phyloP scores from a whole-genome alignment of 768 basidiomycete genomes.

The Tephrocybe rancida region DNA sequence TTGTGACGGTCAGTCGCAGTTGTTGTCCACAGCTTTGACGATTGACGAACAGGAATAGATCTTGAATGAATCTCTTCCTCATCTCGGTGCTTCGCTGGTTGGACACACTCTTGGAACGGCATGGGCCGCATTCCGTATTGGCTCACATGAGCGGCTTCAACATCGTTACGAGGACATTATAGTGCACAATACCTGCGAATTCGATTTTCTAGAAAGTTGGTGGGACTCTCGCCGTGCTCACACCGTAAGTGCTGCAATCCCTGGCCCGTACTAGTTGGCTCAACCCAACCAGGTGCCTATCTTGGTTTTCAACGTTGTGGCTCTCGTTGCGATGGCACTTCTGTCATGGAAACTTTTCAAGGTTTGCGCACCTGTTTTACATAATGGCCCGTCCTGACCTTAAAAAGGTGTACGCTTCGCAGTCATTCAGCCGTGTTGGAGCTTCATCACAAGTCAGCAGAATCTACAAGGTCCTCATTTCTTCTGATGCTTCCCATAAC shows the following conservation, averaged over 20 bases:
- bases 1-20: slow-evolving; percentile 42
- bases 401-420: slow-evolving; percentile 42
- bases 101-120: slow-evolving; percentile 48
- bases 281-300: slow-evolving; percentile 36
- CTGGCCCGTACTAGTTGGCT: background rate
- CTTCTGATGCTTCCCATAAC: background rate
- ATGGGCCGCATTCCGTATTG: slow-evolving; percentile 49
- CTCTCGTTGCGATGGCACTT: slow-evolving; percentile 37
- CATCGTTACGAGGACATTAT: slow-evolving; percentile 35
- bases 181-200: slow-evolving; percentile 38
- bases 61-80: slow-evolving; percentile 53
- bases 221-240: slow-evolving; percentile 37
- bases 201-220: slow-evolving; percentile 44
- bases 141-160: slow-evolving; percentile 30
- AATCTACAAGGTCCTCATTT: slow-evolving; percentile 44
- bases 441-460: slow-evolving; percentile 43
- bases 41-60: slow-evolving; percentile 31
- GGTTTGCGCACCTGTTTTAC: slow-evolving; percentile 23
- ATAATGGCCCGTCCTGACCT: background rate
- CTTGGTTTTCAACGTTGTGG: slow-evolving; percentile 37
- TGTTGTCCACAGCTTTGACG: background rate
- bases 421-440: slow-evolving; percentile 52
- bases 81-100: slow-evolving; percentile 47
- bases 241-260: slow-evolving; percentile 32
- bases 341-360: slow-evolving; percentile 45